These are phyloP conservation scores for Dendrobium nobile DNA, from an alignment of 106 monocot species.

Conservation along the genomic window DNA sequence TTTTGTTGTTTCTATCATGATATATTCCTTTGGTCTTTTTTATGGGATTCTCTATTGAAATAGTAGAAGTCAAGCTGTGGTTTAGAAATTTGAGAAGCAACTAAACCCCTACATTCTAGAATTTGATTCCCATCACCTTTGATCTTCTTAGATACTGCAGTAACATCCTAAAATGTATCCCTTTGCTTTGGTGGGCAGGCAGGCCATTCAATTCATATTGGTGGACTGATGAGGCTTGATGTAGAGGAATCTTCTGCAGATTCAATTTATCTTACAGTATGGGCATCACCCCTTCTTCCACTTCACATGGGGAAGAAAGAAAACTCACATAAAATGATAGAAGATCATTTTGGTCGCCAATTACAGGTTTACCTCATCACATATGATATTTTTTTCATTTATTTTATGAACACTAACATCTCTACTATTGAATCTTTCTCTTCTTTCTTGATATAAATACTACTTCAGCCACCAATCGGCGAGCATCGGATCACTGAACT, in stretches of 20 bases:
- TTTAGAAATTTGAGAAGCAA: neutral
- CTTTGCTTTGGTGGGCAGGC: constrained; percentile 29
- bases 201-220: constrained; percentile 81
- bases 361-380: constrained; percentile 35
- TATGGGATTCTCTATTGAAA: neutral
- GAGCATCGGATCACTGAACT: constrained; percentile 60
- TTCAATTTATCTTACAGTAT: constrained; percentile 76
- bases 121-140: neutral
- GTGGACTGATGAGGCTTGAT: constrained; percentile 84
- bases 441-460: neutral
- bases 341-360: constrained; percentile 81
- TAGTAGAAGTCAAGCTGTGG: neutral
- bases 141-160: neutral
- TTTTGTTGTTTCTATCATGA: neutral
- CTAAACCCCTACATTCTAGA: neutral
- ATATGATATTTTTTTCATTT: neutral
- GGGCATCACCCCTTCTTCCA: constrained; percentile 88
- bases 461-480: constrained; percentile 84
- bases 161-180: neutral
- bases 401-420: neutral
- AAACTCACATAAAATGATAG: constrained; percentile 49
- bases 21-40: neutral
- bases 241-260: constrained; percentile 62
- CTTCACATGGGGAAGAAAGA: constrained; percentile 95
- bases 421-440: neutral